These are phyloP conservation scores for Sarocladium brachiariae DNA, from an alignment of 2,329 filamentous ascomycete genomes.

Conservation along the genomic window DNA sequence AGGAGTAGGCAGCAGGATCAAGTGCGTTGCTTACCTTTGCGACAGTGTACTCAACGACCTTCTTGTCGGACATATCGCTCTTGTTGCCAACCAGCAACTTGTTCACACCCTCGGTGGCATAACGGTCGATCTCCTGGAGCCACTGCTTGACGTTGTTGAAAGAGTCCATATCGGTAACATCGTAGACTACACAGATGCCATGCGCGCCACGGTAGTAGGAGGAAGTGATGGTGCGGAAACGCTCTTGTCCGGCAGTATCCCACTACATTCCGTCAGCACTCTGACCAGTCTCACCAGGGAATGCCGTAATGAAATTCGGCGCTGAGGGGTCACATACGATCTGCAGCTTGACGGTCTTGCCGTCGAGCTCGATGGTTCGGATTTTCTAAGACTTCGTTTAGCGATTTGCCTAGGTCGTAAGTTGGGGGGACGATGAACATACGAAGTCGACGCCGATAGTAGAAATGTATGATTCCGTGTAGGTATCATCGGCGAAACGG, in stretches of 20 bases:
- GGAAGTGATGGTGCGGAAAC: slow-evolving; percentile 98
- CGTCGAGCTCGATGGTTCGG: slow-evolving; percentile 97
- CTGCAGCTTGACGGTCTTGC: slow-evolving; percentile 99
- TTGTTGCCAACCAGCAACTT: slow-evolving; percentile 99
- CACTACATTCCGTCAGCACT: slow-evolving; percentile 56
- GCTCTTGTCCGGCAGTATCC: slow-evolving; percentile 98
- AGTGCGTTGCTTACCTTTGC: slow-evolving; percentile 69
- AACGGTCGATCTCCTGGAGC: slow-evolving; percentile 99
- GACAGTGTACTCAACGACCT: slow-evolving; percentile 98
- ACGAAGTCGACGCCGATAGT: slow-evolving; percentile 99
- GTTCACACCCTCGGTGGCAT: slow-evolving; percentile 98
- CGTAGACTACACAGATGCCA: slow-evolving; percentile 99
- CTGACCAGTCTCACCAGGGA: neutral
- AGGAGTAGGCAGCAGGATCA: neutral
- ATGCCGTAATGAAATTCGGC: neutral
- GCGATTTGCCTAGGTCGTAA: slow-evolving; percentile 12
- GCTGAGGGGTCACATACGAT: slow-evolving; percentile 61
- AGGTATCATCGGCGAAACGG: slow-evolving; percentile 97
- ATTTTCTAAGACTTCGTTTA: slow-evolving; percentile 67
- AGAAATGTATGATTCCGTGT: slow-evolving; percentile 99
- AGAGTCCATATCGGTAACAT: slow-evolving; percentile 99
- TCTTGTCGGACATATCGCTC: slow-evolving; percentile 99
- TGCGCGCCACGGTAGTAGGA: slow-evolving; percentile 99
- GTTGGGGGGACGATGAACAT: slow-evolving; percentile 35
- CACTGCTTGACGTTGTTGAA: slow-evolving; percentile 99